Conservation (phyloP, 1,284 basidiomycete species). For the Microbotryum intermedium region DNA sequence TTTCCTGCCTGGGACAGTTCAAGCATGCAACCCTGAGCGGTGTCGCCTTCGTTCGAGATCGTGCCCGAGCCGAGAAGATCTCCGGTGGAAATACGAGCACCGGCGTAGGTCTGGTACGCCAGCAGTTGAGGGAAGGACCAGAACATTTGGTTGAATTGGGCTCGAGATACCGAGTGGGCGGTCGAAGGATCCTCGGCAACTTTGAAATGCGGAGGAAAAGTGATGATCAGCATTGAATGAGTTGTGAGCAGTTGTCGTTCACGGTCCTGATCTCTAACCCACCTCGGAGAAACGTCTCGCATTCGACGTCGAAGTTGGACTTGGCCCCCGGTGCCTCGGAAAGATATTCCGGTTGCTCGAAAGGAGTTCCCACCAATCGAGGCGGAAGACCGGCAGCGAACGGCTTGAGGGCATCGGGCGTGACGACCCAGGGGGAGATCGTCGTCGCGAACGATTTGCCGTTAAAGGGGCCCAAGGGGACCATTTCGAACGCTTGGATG, state of each 20-base stretch:
- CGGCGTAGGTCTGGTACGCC: conserved; percentile 32
- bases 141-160: conserved; percentile 5
- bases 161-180: background rate
- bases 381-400: conserved; percentile 24
- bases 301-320: conserved; percentile 1
- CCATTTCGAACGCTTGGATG: conserved; percentile 25
- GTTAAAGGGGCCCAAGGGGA: conserved; percentile 27
- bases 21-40: conserved; percentile 7
- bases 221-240: background rate
- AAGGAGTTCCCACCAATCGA: background rate
- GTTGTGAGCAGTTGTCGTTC: background rate
- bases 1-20: conserved; percentile 4
- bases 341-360: conserved; percentile 4
- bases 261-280: background rate
- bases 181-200: background rate
- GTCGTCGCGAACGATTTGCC: conserved; percentile 35
- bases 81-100: conserved; percentile 27
- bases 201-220: background rate
- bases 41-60: conserved; percentile 14
- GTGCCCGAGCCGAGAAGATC: conserved; percentile 34
- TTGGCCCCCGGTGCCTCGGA: background rate
- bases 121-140: conserved; percentile 25
- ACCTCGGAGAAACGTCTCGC: background rate
- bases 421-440: conserved; percentile 32
- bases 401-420: conserved; percentile 26